Evolutionary conservation across 305 asterid species (phyloP).

Genomic region (Fraxinus baroniana): DNA sequence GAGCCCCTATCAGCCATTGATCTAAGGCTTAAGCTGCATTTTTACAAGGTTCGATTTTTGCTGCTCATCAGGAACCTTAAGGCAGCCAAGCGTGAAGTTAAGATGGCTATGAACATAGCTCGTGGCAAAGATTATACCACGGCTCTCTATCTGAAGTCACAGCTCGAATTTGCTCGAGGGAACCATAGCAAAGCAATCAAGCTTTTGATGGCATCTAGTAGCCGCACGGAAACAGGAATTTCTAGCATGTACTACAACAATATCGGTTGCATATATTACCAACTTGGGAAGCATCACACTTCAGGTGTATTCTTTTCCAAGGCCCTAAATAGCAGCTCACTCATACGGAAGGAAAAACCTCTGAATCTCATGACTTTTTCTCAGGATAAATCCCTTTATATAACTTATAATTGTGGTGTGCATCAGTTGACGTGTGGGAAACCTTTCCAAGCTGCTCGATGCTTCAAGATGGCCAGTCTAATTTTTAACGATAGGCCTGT

Average conservation of each 20-base stretch:
- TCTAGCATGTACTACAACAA: constrained; percentile 45
- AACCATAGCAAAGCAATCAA: constrained; percentile 45
- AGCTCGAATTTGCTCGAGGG: constrained; percentile 52
- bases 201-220: constrained; percentile 45
- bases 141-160: constrained; percentile 53
- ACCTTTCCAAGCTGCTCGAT: constrained; percentile 73
- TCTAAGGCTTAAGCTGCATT: constrained; percentile 45
- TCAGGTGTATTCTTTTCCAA: constrained; percentile 40
- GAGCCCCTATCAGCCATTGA: constrained; percentile 37
- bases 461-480: constrained; percentile 63
- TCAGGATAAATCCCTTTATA: constrained; percentile 71
- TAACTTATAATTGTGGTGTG: constrained; percentile 77
- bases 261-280: constrained; percentile 48
- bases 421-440: constrained; percentile 75
- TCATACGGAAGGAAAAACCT: constrained; percentile 62
- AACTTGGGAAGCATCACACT: constrained; percentile 43
- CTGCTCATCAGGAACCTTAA: constrained; percentile 45
- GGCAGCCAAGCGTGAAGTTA: constrained; percentile 54
- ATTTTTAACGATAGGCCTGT: constrained; percentile 66
- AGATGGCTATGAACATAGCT: constrained; percentile 53
- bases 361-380: constrained; percentile 55
- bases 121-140: constrained; percentile 43
- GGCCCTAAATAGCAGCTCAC: constrained; percentile 49
- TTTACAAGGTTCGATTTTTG: constrained; percentile 46
- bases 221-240: constrained; percentile 40